A percentile compares a stretch with the other conserved stretches of the same genome.
phyloP scores from a whole-genome alignment of 2,329 filamentous ascomycete genomes.

The Amylocarpus encephaloides region DNA sequence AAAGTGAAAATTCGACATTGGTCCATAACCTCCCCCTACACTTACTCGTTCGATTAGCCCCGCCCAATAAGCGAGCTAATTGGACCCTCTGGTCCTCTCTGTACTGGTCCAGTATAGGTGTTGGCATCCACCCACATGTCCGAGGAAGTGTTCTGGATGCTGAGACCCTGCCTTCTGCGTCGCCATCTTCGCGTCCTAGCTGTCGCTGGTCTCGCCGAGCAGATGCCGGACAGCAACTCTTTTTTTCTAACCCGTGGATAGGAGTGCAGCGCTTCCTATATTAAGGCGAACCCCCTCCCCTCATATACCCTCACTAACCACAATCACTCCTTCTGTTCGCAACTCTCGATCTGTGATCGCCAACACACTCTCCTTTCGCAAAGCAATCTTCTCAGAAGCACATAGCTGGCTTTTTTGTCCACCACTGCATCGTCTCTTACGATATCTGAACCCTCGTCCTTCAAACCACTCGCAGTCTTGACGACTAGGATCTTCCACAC shows the following conservation, averaged over 20 bases:
- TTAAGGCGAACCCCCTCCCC: slow-evolving; percentile 2
- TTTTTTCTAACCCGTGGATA: background rate
- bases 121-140: background rate
- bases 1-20: slow-evolving; percentile 1
- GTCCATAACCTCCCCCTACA: background rate
- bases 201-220: background rate
- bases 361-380: slow-evolving; percentile 19
- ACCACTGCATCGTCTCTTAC: slow-evolving; percentile 21
- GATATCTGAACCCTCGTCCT: slow-evolving; percentile 12
- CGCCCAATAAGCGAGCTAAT: too few species aligned
- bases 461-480: slow-evolving; percentile 9
- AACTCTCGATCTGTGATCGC: slow-evolving; percentile 25
- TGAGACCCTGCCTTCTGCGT: background rate
- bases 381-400: slow-evolving; percentile 11
- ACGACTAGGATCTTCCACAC: slow-evolving; percentile 16
- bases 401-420: slow-evolving; percentile 16
- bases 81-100: too few species aligned
- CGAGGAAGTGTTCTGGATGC: background rate
- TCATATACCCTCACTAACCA: slow-evolving; percentile 9
- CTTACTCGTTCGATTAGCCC: too few species aligned
- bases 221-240: background rate
- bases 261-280: slow-evolving; percentile 2
- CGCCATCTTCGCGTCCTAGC: background rate
- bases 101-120: too few species aligned
- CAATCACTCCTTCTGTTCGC: slow-evolving; percentile 21